Evolutionary conservation across 2,329 filamentous ascomycete species (phyloP).

Genomic region (Colletotrichum zoysiae): DNA sequence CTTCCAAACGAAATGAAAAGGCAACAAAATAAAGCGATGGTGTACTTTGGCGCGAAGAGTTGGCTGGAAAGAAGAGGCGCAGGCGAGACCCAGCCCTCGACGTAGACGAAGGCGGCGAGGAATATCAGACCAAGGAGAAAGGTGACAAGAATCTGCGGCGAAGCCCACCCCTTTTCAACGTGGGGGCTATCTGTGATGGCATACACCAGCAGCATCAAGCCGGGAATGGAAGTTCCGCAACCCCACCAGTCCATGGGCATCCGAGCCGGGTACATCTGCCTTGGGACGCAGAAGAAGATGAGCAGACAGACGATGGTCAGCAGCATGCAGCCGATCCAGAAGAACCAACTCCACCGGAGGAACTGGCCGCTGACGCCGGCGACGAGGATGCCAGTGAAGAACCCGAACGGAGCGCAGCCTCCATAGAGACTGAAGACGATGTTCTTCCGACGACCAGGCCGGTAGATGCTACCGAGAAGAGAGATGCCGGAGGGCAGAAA

Average conservation of each 20-base stretch:
- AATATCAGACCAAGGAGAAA: not conserved
- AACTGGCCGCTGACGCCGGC: constrained; percentile 9
- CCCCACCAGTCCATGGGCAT: constrained; percentile 16
- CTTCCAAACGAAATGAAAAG: not conserved
- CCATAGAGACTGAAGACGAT: constrained; percentile 20
- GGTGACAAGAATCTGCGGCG: not conserved
- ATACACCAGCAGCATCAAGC: not conserved
- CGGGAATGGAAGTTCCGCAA: not conserved
- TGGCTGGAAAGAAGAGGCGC: not conserved
- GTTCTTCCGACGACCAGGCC: constrained; percentile 7
- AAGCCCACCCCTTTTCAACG: not conserved
- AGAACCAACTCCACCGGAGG: constrained; percentile 14
- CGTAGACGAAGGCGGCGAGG: not conserved
- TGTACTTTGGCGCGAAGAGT: not conserved
- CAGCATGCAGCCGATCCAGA: constrained; percentile 12
- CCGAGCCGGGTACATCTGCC: constrained; percentile 7
- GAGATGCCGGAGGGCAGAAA: constrained; percentile 17
- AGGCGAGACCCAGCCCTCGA: not conserved
- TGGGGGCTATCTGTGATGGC: not conserved
- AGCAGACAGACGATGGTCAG: not conserved
- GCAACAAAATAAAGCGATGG: not conserved
- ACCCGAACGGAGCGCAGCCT: not conserved
- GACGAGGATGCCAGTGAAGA: constrained; percentile 11
- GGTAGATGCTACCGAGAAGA: constrained; percentile 8
- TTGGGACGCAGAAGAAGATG: constrained; percentile 2